Conservation (phyloP, 2,329 filamentous ascomycete genomes). For the Fusarium buxicola region DNA sequence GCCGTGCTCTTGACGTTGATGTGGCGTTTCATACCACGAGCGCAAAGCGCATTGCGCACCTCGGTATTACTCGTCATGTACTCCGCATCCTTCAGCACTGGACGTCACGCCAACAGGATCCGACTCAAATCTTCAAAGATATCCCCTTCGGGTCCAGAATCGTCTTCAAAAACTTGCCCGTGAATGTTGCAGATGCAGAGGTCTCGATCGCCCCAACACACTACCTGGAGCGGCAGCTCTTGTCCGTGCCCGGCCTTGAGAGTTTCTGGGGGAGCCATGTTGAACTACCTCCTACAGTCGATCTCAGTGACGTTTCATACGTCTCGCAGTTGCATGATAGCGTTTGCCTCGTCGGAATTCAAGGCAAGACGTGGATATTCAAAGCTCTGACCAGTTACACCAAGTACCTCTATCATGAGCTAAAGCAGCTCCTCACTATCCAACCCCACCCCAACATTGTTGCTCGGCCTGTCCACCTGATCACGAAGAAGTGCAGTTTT, state of each 20-base stretch:
- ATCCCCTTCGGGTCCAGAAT: constrained; percentile 69
- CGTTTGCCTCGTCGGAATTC: constrained; percentile 64
- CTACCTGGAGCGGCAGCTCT: constrained; percentile 64
- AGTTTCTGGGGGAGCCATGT: constrained; percentile 57
- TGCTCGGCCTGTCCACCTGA: constrained; percentile 62
- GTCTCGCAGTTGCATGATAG: constrained; percentile 68
- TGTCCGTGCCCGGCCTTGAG: constrained; percentile 57
- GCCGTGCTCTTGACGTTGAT: constrained; percentile 60
- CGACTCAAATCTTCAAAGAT: constrained; percentile 53
- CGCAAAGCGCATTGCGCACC: constrained; percentile 57
- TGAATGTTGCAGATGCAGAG: constrained; percentile 58
- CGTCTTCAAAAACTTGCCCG: constrained; percentile 63
- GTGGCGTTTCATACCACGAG: constrained; percentile 68
- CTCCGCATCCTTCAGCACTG: constrained; percentile 65
- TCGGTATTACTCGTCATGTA: constrained; percentile 66
- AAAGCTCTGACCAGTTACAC: constrained; percentile 68
- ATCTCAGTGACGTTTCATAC: constrained; percentile 63
- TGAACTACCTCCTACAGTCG: constrained; percentile 58
- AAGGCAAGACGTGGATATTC: constrained; percentile 61
- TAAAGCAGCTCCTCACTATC: constrained; percentile 65
- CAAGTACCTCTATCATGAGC: constrained; percentile 72
- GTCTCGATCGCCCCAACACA: constrained; percentile 63
- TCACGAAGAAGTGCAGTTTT: constrained; percentile 67
- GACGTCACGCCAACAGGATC: constrained; percentile 53
- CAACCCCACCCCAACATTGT: constrained; percentile 66